These are phyloP conservation scores for Cladosporium sp. DNA, from an alignment of 2,329 filamentous ascomycete genomes.

Conservation along the genomic window DNA sequence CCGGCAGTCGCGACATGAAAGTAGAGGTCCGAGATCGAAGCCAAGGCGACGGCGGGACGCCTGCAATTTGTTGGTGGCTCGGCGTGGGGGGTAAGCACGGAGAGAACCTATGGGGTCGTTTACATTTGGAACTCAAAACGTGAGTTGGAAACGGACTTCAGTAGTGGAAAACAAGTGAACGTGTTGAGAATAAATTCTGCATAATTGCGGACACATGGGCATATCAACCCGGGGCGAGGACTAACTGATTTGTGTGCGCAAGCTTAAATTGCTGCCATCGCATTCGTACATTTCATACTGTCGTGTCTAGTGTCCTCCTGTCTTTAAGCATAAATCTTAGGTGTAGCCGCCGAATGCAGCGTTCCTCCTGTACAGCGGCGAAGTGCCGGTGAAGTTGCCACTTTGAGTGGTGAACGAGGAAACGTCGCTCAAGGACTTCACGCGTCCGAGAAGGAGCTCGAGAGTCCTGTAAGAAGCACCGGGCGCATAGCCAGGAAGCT, in stretches of 20 bases:
- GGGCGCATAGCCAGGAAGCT: slow-evolving; percentile 39
- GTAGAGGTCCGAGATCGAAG: not conserved
- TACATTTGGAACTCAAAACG: too few species aligned
- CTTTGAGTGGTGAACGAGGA: slow-evolving; percentile 17
- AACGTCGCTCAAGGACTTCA: slow-evolving; percentile 31
- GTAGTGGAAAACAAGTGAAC: too few species aligned
- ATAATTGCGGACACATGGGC: too few species aligned
- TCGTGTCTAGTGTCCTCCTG: too few species aligned
- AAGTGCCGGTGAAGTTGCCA: slow-evolving; percentile 19
- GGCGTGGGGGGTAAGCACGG: slow-evolving; percentile 1
- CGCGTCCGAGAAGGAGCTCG: slow-evolving; percentile 37
- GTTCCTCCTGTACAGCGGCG: slow-evolving; percentile 11
- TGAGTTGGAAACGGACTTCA: too few species aligned
- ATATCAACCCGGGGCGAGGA: too few species aligned
- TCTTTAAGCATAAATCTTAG: not conserved
- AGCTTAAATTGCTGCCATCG: too few species aligned
- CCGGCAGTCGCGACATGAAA: not conserved
- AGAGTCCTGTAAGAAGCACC: slow-evolving; percentile 38
- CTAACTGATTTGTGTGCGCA: too few species aligned
- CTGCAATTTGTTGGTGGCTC: not conserved
- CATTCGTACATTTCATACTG: too few species aligned
- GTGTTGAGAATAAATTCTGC: too few species aligned
- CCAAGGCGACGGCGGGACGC: slow-evolving; percentile 3
- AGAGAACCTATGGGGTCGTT: too few species aligned
- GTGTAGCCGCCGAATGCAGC: not conserved